Evolutionary conservation across 805 yeast genomes (phyloP).

Genomic region (Candida maesae): DNA sequence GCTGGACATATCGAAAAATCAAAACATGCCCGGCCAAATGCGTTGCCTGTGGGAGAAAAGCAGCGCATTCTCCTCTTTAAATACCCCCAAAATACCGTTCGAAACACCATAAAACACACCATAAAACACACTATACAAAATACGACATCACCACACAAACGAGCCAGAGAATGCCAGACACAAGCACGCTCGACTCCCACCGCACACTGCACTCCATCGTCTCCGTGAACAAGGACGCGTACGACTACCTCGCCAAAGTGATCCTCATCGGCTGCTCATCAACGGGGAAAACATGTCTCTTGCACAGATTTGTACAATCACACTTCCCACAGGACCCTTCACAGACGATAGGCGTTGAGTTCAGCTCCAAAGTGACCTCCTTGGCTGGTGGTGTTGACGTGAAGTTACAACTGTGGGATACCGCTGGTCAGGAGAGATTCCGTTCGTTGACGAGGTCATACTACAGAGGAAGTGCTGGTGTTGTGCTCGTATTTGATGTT

Average conservation of each 20-base stretch:
- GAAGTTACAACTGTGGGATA: conserved; percentile 34
- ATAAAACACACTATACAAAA: no score
- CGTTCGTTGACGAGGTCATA: conserved; percentile 36
- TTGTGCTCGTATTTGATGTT: conserved; percentile 33
- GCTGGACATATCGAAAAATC: no score
- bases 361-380: conserved; percentile 28
- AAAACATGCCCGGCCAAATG: no score
- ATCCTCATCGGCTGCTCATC: conserved; percentile 42
- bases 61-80: no score
- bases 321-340: conserved; percentile 22
- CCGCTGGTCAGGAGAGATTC: conserved; percentile 38
- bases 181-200: background rate
- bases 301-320: conserved; percentile 32
- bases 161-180: no score
- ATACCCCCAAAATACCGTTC: no score
- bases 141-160: no score
- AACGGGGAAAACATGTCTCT: conserved; percentile 41
- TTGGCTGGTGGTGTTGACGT: conserved; percentile 14
- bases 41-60: no score
- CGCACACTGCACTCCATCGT: background rate
- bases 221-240: conserved; percentile 15
- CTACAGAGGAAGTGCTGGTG: conserved; percentile 37
- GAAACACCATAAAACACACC: no score
- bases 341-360: conserved; percentile 40
- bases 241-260: conserved; percentile 37